These are phyloP conservation scores for Hibiscus trionum DNA, from an alignment of 345 rosid species.

Conservation along the genomic window DNA sequence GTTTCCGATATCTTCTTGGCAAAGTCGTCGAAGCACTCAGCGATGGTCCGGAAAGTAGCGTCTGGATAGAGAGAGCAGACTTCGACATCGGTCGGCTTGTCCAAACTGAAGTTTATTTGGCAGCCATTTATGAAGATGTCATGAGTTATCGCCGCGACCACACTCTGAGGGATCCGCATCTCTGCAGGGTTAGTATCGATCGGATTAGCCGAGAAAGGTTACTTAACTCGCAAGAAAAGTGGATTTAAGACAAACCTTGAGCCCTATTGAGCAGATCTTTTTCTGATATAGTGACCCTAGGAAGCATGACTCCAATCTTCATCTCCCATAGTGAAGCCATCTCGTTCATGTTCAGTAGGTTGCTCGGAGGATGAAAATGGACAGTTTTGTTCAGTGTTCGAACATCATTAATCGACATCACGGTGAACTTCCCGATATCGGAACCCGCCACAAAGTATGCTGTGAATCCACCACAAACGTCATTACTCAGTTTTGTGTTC, in stretches of 20 bases:
- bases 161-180: slow-evolving; percentile 28
- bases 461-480: neutral
- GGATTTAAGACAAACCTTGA: slow-evolving; percentile 10
- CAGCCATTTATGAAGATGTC: slow-evolving; percentile 32
- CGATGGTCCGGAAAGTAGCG: slow-evolving; percentile 2
- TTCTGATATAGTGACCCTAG: slow-evolving; percentile 24
- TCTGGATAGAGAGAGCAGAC: slow-evolving; percentile 22
- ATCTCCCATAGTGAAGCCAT: slow-evolving; percentile 32
- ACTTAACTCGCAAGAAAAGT: neutral
- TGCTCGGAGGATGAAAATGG: slow-evolving; percentile 28
- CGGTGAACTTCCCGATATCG: slow-evolving; percentile 29
- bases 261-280: slow-evolving; percentile 27
- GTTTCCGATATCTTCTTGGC: slow-evolving; percentile 3
- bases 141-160: slow-evolving; percentile 27
- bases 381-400: slow-evolving; percentile 27
- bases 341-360: slow-evolving; percentile 23
- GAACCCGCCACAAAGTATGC: slow-evolving; percentile 32
- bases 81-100: slow-evolving; percentile 19
- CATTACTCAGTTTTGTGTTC: neutral
- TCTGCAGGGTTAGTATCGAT: slow-evolving; percentile 11
- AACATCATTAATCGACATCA: slow-evolving; percentile 16
- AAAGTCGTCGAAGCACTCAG: slow-evolving; percentile 28
- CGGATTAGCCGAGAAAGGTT: neutral
- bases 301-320: slow-evolving; percentile 23
- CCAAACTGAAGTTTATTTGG: slow-evolving; percentile 23